A percentile compares a stretch with the other conserved stretches of the same genome.
Evolutionary conservation across 768 basidiomycete genomes (phyloP).

Genomic region (Holtermanniella nyarrowii): DNA sequence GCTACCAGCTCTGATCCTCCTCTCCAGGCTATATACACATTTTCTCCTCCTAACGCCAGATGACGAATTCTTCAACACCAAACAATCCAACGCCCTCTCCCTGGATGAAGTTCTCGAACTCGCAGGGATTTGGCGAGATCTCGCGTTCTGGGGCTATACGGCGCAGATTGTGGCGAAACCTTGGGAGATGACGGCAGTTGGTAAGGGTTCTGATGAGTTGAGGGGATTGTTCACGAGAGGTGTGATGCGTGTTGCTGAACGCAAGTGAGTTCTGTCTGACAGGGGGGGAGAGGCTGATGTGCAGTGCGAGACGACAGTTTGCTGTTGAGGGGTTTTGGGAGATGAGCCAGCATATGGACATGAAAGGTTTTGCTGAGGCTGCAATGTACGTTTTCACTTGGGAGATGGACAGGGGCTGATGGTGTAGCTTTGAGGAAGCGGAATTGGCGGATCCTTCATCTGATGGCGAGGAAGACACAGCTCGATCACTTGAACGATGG

Average conservation of each 20-base stretch:
- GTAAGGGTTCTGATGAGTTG: constrained; percentile 53
- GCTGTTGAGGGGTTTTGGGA: constrained; percentile 79
- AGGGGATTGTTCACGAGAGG: constrained; percentile 67
- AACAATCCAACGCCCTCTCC: constrained; percentile 54
- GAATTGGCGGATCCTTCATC: constrained; percentile 14
- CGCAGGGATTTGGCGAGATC: constrained; percentile 66
- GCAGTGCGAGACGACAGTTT: constrained; percentile 73
- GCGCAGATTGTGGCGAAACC: constrained; percentile 46
- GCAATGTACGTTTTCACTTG: too few relatives aligned
- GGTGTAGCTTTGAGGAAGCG: constrained; percentile 11
- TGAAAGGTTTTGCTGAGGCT: constrained; percentile 69
- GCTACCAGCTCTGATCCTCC: constrained; percentile 61
- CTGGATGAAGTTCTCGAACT: constrained; percentile 71
- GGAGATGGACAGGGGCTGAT: constrained; percentile 1
- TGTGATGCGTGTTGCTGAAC: constrained; percentile 67
- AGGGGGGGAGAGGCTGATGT: background rate
- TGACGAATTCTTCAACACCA: constrained; percentile 77
- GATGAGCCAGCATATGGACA: constrained; percentile 50
- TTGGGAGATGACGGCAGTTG: constrained; percentile 27
- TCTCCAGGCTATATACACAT: constrained; percentile 72
- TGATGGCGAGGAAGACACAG: constrained; percentile 10
- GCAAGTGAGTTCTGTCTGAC: constrained; percentile 57
- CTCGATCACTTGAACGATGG: constrained; percentile 25
- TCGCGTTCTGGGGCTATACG: constrained; percentile 73
- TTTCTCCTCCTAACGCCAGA: constrained; percentile 84